Evolutionary conservation across 164 flowering plant genomes (phyloP).

Genomic region (Magnolia officinalis): DNA sequence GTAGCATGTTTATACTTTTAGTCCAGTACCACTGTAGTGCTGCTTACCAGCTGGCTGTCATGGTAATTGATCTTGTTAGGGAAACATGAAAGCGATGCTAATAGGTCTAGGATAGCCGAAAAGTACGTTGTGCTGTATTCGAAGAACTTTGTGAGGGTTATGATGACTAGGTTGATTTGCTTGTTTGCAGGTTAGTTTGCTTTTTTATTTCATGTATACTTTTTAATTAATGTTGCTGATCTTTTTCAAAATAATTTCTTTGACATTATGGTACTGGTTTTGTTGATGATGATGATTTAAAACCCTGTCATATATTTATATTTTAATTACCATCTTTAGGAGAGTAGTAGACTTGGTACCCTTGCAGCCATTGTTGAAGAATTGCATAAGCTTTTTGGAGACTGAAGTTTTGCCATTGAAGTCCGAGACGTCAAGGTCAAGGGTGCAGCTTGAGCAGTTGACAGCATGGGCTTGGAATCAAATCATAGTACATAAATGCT

Average conservation of each 20-base stretch:
- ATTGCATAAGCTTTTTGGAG: conserved; percentile 60
- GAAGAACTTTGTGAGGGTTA: too few species aligned
- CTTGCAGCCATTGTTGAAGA: conserved; percentile 83
- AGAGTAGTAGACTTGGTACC: conserved; percentile 75
- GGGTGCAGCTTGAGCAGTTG: conserved; percentile 63
- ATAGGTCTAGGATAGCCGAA: too few species aligned
- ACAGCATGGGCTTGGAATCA: conserved; percentile 92
- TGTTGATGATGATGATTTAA: not conserved
- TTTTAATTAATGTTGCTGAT: not conserved
- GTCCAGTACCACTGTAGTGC: too few species aligned
- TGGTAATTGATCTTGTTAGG: too few species aligned
- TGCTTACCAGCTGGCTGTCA: too few species aligned
- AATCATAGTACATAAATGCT: conserved; percentile 62
- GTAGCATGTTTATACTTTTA: not conserved
- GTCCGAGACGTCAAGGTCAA: conserved; percentile 59
- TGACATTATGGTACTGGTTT: not conserved
- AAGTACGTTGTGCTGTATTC: too few species aligned
- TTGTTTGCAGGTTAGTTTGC: not conserved
- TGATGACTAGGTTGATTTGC: conserved; percentile 1
- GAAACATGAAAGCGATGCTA: too few species aligned
- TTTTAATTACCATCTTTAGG: conserved; percentile 31
- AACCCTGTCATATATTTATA: not conserved
- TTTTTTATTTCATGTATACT: not conserved
- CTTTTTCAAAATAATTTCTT: not conserved
- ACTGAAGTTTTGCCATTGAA: conserved; percentile 53